Conservation (phyloP, 306 rosid species). For the Cucumis hystrix region DNA sequence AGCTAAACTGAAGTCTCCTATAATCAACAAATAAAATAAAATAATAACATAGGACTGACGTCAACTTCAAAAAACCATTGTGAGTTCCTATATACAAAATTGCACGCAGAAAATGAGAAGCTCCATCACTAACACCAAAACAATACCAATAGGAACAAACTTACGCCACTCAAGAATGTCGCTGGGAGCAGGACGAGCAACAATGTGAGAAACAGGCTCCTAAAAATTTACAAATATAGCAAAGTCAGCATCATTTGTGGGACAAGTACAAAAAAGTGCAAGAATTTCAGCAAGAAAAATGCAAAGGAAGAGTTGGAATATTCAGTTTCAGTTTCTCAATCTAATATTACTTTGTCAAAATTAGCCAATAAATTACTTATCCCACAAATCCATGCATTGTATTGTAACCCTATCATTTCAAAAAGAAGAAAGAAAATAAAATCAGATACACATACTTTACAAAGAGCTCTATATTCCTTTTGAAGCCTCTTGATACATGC, state of each 20-base stretch:
- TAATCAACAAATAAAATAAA: too few species aligned
- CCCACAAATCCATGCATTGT: background rate
- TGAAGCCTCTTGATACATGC: conserved; percentile 91
- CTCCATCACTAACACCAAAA: background rate
- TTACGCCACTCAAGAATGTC: conserved; percentile 99
- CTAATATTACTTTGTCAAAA: background rate
- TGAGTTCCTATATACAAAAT: background rate
- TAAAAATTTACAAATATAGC: conserved; percentile 18
- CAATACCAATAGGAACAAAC: conserved; percentile 21
- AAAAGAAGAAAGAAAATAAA: background rate
- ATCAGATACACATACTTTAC: conserved; percentile 40
- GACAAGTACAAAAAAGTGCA: background rate
- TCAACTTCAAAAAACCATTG: background rate
- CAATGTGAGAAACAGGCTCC: conserved; percentile 99
- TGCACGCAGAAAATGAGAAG: background rate
- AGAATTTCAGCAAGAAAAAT: background rate
- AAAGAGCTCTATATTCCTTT: conserved; percentile 96
- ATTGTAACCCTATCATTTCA: background rate
- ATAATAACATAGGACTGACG: background rate
- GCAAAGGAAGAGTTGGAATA: background rate
- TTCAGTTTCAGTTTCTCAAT: background rate
- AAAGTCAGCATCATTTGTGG: conserved; percentile 11
- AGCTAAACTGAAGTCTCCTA: background rate
- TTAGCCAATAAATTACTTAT: background rate
- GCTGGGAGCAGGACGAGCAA: conserved; percentile 83